phyloP scores from a whole-genome alignment of 805 yeast species.

The Ogataea siamensis region DNA sequence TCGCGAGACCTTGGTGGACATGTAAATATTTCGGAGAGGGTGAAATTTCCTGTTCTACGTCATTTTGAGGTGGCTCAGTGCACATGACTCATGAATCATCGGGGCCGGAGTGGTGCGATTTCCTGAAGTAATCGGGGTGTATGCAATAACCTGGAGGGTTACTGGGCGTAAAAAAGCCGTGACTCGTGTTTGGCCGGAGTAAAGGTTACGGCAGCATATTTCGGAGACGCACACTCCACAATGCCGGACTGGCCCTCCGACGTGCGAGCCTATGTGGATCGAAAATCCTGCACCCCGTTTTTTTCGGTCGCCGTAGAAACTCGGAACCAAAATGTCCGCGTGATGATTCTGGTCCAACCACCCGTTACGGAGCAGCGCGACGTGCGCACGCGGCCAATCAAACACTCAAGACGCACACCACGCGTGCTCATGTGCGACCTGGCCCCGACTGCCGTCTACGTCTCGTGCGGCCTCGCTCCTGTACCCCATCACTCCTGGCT shows the following conservation, averaged over 20 bases:
- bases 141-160: constrained; percentile 5
- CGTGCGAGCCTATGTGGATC: not conserved
- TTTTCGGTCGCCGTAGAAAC: constrained; percentile 4
- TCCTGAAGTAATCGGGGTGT: not conserved
- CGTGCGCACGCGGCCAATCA: constrained; percentile 1
- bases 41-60: too few relatives aligned
- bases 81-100: constrained; percentile 12
- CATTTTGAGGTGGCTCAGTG: constrained; percentile 1
- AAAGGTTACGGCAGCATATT: constrained; percentile 1
- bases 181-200: constrained; percentile 1
- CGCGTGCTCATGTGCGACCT: not conserved
- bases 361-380: constrained; percentile 2
- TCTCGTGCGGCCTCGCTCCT: not conserved
- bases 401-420: not conserved
- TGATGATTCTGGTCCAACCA: not conserved
- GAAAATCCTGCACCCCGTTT: constrained; percentile 9
- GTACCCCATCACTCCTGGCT: not conserved
- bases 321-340: constrained; percentile 2
- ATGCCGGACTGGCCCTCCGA: constrained; percentile 8
- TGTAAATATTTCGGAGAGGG: too few relatives aligned
- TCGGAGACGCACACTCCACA: constrained; percentile 10
- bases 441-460: not conserved
- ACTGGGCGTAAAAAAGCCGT: constrained; percentile 2
- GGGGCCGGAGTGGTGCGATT: constrained; percentile 3
- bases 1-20: constrained; percentile 1